phyloP scores from a whole-genome alignment of 179 eudicot genomes.

The Patellifolia procumbens region DNA sequence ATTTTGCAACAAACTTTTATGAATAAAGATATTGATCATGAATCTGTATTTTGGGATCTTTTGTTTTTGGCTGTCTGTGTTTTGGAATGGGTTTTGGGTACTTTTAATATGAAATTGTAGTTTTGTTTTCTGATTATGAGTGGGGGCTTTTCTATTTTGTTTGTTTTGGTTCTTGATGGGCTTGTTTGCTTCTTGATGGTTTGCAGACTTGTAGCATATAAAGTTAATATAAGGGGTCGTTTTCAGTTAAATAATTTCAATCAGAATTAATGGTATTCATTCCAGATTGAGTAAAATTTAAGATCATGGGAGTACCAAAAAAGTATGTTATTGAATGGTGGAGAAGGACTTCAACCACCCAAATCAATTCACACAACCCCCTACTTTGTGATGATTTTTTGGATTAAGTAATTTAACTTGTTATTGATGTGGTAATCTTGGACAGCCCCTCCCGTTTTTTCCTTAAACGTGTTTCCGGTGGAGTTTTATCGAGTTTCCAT shows the following conservation, averaged over 20 bases:
- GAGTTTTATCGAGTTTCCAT: not conserved
- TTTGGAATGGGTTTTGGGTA: no score
- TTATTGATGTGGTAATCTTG: not conserved
- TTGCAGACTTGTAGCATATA: not conserved
- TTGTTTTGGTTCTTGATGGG: no score
- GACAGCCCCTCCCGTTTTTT: not conserved
- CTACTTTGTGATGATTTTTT: not conserved
- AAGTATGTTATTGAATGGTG: not conserved
- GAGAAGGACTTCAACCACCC: not conserved
- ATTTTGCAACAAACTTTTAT: no score
- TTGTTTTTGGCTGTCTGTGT: not conserved
- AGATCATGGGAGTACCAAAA: not conserved
- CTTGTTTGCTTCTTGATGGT: not conserved
- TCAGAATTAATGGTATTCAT: not conserved
- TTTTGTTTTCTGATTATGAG: not conserved
- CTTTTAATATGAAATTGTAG: not conserved
- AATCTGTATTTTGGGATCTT: not conserved
- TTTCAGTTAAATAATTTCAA: not conserved
- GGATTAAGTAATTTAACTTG: not conserved
- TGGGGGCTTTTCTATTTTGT: constrained; percentile 4
- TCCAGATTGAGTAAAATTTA: not conserved
- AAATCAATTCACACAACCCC: no score
- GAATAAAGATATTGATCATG: not conserved
- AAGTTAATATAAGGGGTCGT: not conserved
- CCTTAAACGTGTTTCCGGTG: not conserved